Base-by-base conservation (phyloP, 116 monocot species). In the Posidonia oceanica region DNA sequence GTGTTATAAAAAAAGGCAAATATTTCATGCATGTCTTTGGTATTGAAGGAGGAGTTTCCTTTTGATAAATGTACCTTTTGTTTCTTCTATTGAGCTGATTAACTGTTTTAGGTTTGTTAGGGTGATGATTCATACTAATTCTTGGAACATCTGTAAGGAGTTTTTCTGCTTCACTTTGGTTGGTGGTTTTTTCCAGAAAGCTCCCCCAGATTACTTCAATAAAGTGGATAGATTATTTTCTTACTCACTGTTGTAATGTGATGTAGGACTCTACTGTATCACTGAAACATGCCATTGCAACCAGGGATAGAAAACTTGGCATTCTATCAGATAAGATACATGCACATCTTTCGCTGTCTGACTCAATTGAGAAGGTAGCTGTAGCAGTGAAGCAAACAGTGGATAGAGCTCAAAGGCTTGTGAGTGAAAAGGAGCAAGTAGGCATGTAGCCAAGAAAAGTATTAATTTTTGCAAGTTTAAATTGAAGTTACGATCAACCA, bases 391-490 rank as follows among this genome's bases (percentile, higher is more conserved):
- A 81, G 64, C 64, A 77, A 61, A 71, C 80, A 58, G 71, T 87
- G 36, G 77, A 77, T 75, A 72, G 61, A 69, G 63, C 84, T 54
- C 71, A 82, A 48, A 69, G 56, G 66, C 54, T 79, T 69, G 61
- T 87, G 41, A 74, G 23, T 70, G 81, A 80, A 71, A 87, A 82
- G 74, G 87, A 87, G 69, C 68, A 79, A 81, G 64, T 77, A 80
- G 87, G 84, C 74, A 77, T 71, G 81, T 66, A 36, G 18, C 63
- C 7, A 23, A 10, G 22, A 54, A 54, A 56, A 20, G 52, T 68
- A 66, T 39, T 48, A 39, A 41, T 52, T 51, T 21, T 53, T 17
- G 4, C 15, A 23, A 7, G 7, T 10, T 52, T 23, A 44, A 5
- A 53, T 65, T 63, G 23, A 14, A 36, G 15, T 63, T 63, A 39